Conservation (phyloP, 352 stramenopile genomes). For the Saprolegnia parasitica region DNA sequence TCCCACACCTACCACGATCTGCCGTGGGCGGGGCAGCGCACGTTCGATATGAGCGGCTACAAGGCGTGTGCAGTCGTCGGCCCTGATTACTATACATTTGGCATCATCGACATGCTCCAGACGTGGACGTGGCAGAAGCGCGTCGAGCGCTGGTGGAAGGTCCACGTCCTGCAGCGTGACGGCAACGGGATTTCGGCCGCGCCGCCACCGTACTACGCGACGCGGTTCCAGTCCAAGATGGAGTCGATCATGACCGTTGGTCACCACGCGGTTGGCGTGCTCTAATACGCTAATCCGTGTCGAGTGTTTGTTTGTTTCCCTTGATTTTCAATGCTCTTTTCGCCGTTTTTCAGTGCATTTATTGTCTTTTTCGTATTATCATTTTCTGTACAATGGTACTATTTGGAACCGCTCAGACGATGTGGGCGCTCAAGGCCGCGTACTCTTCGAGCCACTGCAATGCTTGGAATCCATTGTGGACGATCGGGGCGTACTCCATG, state of each 20-base stretch:
- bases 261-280: conserved; percentile 31
- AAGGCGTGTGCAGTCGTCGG: conserved; percentile 70
- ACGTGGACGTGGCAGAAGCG: conserved; percentile 83
- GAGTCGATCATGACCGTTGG: conserved; percentile 78
- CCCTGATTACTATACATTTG: conserved; percentile 84
- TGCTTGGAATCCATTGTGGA: conserved; percentile 63
- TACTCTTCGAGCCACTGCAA: conserved; percentile 82
- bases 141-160: conserved; percentile 82
- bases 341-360: too few relatives aligned
- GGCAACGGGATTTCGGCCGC: conserved; percentile 71
- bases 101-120: conserved; percentile 88
- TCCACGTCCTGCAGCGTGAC: conserved; percentile 62
- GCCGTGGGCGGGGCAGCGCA: conserved; percentile 56
- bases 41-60: conserved; percentile 60
- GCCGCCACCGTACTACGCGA: conserved; percentile 62
- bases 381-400: not conserved
- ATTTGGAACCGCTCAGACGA: not conserved
- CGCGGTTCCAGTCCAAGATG: conserved; percentile 82
- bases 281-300: not conserved
- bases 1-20: not conserved
- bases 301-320: too few relatives aligned
- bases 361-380: too few relatives aligned
- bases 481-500: conserved; percentile 63
- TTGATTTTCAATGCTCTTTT: too few relatives aligned
- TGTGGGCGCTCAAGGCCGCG: conserved; percentile 30